Percentiles rank a stretch among this genome's conserved stretches.
Conservation (phyloP, 176 grass and related monocot species). For the Pontederia crassipes region DNA sequence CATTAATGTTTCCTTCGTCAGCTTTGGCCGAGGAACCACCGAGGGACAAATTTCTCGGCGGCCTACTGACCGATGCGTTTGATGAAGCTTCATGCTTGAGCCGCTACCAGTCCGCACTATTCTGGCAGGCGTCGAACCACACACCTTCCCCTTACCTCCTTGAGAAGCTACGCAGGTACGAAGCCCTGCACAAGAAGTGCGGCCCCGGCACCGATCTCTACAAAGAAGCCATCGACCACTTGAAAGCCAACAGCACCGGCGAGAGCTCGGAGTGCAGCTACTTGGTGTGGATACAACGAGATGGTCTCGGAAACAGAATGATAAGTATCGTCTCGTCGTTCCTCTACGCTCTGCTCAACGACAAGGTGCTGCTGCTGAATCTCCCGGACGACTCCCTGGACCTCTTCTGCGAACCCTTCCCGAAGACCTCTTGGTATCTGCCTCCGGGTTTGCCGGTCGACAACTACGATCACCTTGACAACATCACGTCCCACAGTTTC, state of each 20-base stretch:
- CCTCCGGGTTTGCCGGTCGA: conserved; percentile 46
- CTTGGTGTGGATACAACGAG: conserved; percentile 73
- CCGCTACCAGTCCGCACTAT: conserved; percentile 50
- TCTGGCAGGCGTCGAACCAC: conserved; percentile 56
- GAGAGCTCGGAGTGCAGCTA: conserved; percentile 48
- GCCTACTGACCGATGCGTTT: conserved; percentile 46
- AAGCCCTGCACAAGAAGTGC: conserved; percentile 73
- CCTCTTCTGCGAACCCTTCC: conserved; percentile 84
- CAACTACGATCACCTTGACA: conserved; percentile 33
- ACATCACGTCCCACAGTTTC: conserved; percentile 46
- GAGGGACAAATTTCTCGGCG: conserved; percentile 42
- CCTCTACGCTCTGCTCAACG: conserved; percentile 70
- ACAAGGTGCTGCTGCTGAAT: conserved; percentile 52
- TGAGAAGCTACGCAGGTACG: conserved; percentile 57
- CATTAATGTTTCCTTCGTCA: no score
- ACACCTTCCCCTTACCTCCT: conserved; percentile 49
- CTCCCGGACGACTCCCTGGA: conserved; percentile 41
- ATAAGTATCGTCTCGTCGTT: conserved; percentile 64
- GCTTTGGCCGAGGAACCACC: neutral
- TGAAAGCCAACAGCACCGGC: conserved; percentile 38
- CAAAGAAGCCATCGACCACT: conserved; percentile 46
- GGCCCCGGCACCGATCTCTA: conserved; percentile 49
- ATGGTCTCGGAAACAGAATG: conserved; percentile 89
- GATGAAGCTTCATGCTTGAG: conserved; percentile 48
- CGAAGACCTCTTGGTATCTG: conserved; percentile 61